A percentile compares a stretch with the other conserved stretches of the same genome.
Evolutionary conservation across 2,329 filamentous ascomycete genomes (phyloP).

Genomic region (Xylariaceae sp.): DNA sequence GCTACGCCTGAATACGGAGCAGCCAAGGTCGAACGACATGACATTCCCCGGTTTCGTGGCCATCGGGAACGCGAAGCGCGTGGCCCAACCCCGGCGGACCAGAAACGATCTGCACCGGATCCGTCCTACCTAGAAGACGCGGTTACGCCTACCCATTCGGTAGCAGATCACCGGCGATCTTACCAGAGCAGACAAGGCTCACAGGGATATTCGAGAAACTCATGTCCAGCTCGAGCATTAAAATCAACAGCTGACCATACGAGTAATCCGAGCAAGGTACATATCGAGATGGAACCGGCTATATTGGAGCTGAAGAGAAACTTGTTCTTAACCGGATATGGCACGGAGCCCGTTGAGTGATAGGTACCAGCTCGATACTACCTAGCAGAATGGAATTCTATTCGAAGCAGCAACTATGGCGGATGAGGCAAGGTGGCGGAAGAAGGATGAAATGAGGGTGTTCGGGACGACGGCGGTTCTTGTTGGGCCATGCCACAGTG

Average conservation of each 20-base stretch:
- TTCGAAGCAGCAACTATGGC: neutral
- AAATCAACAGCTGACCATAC: neutral
- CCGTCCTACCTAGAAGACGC: neutral
- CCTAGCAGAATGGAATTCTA: neutral
- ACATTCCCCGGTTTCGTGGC: neutral
- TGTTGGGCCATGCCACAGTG: neutral
- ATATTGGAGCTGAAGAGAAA: neutral
- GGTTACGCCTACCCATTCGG: neutral
- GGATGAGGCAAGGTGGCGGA: neutral
- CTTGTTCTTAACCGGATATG: neutral
- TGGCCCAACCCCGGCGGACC: neutral
- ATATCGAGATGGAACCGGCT: no score
- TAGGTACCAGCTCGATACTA: neutral
- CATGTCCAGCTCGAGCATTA: neutral
- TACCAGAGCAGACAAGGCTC: neutral
- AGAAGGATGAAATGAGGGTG: neutral
- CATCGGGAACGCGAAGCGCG: neutral
- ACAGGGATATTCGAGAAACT: neutral
- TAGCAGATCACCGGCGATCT: neutral
- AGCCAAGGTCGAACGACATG: neutral
- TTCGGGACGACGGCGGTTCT: neutral
- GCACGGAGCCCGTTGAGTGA: neutral
- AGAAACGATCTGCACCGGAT: neutral
- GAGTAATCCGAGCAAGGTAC: no score
- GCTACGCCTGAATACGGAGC: neutral